Evolutionary conservation across 176 grass and related monocot species (phyloP), one percentile per base, ranked within the genome.

Genomic region (Oryza australiensis): DNA sequence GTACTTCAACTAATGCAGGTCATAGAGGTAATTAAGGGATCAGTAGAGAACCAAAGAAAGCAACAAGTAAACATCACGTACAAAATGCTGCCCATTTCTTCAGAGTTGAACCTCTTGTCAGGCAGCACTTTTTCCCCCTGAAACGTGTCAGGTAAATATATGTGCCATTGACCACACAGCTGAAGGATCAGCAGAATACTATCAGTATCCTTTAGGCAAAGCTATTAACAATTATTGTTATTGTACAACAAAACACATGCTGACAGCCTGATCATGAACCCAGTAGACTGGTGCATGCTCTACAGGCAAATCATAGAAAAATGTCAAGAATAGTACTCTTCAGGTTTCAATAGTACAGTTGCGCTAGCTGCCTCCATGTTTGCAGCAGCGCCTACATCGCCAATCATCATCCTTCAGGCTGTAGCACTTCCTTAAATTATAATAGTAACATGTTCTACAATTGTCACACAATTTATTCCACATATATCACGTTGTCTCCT

Each of bases 401-500:
- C 49, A 62, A 69, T 64, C 68, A 69, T 64, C 68, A 83, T 68
- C 83, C 68, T 83, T 78, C 80, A 86, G 46, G 53, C 70, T 79
- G 79, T 68, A 86, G 51, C 32, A 40, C 68, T 70, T 77, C 30
- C 84, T 74, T 70, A 62, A 83, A 55, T 55, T 16, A 22, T 53
- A 53, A 13, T 68, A 69, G 27, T 53, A 86, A 62, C 37, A 46
- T 62, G 16, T 68, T 74, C 55, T 12, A 83, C 53, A 26, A 76
- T 40, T 74, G 63, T 73, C 62, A 22, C 73, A 24, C 46, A 38
- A 30, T 18, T 68, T 37, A 7, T 40, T 40, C 9, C 9, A 10
- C 70, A 53, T 80, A 12, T 63, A 81, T 85, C 84, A 94, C 29
- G 88, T 86, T 7, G 46, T 83, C 80, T 99, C 97, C 68, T 91